Evolutionary conservation across 2,329 filamentous ascomycete genomes (phyloP).

Genomic region (Hirsutella thompsonii): DNA sequence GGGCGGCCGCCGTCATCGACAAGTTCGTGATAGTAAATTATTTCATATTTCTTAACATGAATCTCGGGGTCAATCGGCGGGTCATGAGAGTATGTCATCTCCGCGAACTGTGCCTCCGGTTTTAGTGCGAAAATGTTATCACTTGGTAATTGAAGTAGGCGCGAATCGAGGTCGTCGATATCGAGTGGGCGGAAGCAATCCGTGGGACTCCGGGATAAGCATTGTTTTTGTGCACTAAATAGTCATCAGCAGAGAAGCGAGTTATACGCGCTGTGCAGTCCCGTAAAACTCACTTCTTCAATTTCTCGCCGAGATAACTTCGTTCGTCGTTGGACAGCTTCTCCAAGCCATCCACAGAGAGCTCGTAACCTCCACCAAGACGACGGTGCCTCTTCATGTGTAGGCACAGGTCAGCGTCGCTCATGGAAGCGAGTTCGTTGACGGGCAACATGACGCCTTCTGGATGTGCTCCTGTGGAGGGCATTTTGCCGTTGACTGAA

Average conservation of each 20-base stretch:
- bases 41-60: too few relatives aligned
- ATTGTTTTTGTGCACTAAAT: slow-evolving; percentile 1
- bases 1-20: slow-evolving; percentile 18
- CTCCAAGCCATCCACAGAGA: slow-evolving; percentile 7
- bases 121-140: neutral
- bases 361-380: slow-evolving; percentile 5
- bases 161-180: slow-evolving; percentile 8
- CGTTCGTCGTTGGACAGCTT: slow-evolving; percentile 7
- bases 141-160: slow-evolving; percentile 5
- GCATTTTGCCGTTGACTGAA: neutral
- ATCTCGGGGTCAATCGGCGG: too few relatives aligned
- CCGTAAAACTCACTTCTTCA: slow-evolving; percentile 5
- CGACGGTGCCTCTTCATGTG: slow-evolving; percentile 8
- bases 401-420: slow-evolving; percentile 7
- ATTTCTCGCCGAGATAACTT: slow-evolving; percentile 6
- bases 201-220: neutral
- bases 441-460: slow-evolving; percentile 1
- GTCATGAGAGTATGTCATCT: too few relatives aligned
- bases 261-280: neutral
- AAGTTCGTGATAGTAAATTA: slow-evolving; percentile 17
- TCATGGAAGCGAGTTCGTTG: slow-evolving; percentile 5
- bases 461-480: too few relatives aligned
- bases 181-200: slow-evolving; percentile 7
- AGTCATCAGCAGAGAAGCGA: neutral
- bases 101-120: too few relatives aligned